A percentile compares a stretch with the other conserved stretches of the same genome.
These are phyloP conservation scores for Durusdinium trenchii DNA, from an alignment of 73 alveolate genomes.

Conservation along the genomic window DNA sequence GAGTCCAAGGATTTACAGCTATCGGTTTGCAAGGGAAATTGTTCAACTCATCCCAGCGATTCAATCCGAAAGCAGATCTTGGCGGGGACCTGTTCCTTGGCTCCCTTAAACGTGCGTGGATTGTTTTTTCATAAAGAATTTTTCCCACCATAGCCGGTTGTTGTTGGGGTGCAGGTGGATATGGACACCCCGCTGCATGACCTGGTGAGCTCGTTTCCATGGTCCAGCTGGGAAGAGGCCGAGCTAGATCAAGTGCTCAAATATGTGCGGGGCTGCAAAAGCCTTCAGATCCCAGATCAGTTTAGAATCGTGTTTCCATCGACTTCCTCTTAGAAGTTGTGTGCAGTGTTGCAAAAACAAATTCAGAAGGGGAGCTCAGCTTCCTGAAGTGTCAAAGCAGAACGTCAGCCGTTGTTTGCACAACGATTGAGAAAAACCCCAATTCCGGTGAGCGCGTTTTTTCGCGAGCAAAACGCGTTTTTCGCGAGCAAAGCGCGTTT, in stretches of 20 bases:
- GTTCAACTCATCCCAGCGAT: no score
- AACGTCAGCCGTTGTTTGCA: not conserved
- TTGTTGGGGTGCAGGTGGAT: not conserved
- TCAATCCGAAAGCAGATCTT: no score
- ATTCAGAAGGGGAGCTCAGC: not conserved
- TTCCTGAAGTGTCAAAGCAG: not conserved
- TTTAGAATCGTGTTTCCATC: not conserved
- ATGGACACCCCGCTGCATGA: not conserved
- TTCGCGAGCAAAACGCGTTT: not conserved
- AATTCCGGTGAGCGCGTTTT: not conserved
- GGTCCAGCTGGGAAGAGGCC: not conserved
- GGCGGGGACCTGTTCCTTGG: no score
- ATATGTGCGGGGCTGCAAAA: not conserved
- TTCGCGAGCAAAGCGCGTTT: slow-evolving; percentile 22
- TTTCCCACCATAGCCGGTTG: not conserved
- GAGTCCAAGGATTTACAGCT: no score
- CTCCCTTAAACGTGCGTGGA: no score
- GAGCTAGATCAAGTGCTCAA: not conserved
- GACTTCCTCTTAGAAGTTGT: not conserved
- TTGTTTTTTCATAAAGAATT: no score
- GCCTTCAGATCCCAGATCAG: not conserved
- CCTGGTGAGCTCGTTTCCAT: not conserved
- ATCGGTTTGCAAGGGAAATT: no score
- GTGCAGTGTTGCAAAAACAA: not conserved
- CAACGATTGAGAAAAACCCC: not conserved